Base-by-base conservation (phyloP, 306 rosid genomes). In the Spatholobus suberectus region DNA sequence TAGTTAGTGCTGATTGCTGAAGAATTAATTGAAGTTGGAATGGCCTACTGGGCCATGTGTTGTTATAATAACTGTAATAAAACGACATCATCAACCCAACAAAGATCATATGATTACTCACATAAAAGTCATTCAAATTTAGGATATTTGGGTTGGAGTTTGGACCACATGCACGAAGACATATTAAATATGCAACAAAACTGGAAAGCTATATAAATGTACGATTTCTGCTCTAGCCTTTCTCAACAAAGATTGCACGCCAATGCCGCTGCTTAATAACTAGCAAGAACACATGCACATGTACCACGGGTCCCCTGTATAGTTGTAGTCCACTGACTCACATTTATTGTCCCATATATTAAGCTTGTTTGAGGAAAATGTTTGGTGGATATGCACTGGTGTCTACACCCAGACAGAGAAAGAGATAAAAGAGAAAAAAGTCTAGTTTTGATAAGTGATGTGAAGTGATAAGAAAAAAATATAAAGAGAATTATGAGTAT, bases 141-240 rank as follows among this genome's bases (percentile, higher is more conserved):
- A 8, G 66, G 70, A 76, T 75, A 21, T 27, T 76, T 67, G 61
- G 11, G 43, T 58, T 34, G 49, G 58, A 74, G 46, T 54, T 79
- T 70, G 85, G 88, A 81, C 86, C 88, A 85, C 78, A 71, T 17
- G 61, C 59, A 72, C 4, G 57, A 32, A 65, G 78, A 75, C 72
- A 70, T 37, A 81, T 51, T 70, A 54, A 63, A 21, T 62, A 75
- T 76, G 74, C 83, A 72, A 73, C 41, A 51, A 62, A 75, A 82
- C 26, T 37, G 26, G 74, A 27, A 75, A 75, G 74, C 73, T 70
- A 37, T 23, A 34, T 58, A 67, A 80, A 85, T 81, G 67, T 81
- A 46, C 73, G 43, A 40, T 37, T 83, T 55, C 40, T 70, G 73
- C 79, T 77, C 27, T 17, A 71, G 18, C 78, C 81, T 61, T 49